Percentiles rank a stretch among this genome's conserved stretches.
These are phyloP conservation scores for Penicillium capsulatum DNA, from an alignment of 2,329 filamentous ascomycete genomes.

Conservation along the genomic window DNA sequence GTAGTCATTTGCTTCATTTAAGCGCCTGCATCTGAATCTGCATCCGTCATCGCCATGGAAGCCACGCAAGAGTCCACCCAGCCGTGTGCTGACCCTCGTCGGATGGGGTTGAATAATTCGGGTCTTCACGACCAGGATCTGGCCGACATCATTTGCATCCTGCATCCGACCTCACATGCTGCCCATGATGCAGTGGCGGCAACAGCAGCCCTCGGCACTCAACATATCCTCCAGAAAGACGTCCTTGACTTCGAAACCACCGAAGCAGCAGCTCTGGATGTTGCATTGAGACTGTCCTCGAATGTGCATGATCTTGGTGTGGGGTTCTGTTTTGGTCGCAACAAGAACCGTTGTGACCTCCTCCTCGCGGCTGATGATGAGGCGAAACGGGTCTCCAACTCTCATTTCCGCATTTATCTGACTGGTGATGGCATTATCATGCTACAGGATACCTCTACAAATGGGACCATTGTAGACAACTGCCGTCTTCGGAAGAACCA, in stretches of 20 bases:
- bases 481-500: slow-evolving; percentile 57
- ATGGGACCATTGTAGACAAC: slow-evolving; percentile 83
- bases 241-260: slow-evolving; percentile 41
- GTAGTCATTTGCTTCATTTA: slow-evolving; percentile 16
- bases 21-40: slow-evolving; percentile 12
- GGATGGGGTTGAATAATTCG: slow-evolving; percentile 73
- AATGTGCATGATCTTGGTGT: slow-evolving; percentile 61
- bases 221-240: slow-evolving; percentile 58
- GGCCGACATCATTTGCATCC: slow-evolving; percentile 81
- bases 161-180: slow-evolving; percentile 71
- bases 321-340: slow-evolving; percentile 86
- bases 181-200: slow-evolving; percentile 67
- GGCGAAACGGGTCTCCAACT: slow-evolving; percentile 75
- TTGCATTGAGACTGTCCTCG: slow-evolving; percentile 77
- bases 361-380: slow-evolving; percentile 65
- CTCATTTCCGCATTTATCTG: slow-evolving; percentile 92
- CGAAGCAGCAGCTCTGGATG: slow-evolving; percentile 49
- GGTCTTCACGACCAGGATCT: slow-evolving; percentile 78
- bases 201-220: slow-evolving; percentile 50
- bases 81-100: slow-evolving; percentile 72
- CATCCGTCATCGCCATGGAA: slow-evolving; percentile 32
- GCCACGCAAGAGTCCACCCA: slow-evolving; percentile 67
- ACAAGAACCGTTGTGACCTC: slow-evolving; percentile 66
- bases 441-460: slow-evolving; percentile 92
- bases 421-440: slow-evolving; percentile 84